A percentile compares a stretch with the other conserved stretches of the same genome.
These are phyloP conservation scores for Termitomyces sp. DNA, from an alignment of 768 basidiomycete species.

Conservation along the genomic window DNA sequence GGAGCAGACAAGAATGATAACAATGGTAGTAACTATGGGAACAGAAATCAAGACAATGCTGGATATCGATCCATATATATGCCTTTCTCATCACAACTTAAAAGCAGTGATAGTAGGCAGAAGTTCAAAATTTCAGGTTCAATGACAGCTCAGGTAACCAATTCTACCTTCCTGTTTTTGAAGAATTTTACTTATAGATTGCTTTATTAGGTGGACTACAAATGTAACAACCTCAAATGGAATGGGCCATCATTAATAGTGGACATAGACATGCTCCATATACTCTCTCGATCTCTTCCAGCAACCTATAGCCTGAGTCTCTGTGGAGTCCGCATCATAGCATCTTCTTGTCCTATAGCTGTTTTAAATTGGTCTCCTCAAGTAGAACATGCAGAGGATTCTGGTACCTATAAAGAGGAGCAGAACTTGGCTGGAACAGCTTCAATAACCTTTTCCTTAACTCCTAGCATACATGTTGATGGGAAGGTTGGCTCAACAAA, in stretches of 20 bases:
- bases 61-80: neutral
- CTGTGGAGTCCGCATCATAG: neutral
- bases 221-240: neutral
- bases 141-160: neutral
- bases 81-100: neutral
- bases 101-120: neutral
- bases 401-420: neutral
- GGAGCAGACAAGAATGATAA: neutral
- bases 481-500: neutral
- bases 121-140: neutral
- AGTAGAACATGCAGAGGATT: neutral
- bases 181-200: too few relatives aligned
- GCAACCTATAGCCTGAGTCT: neutral
- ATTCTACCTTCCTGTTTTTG: too few relatives aligned
- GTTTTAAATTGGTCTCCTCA: neutral
- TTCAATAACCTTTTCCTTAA: neutral
- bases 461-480: neutral
- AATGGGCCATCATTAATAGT: neutral
- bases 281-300: too few relatives aligned
- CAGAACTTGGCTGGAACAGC: neutral
- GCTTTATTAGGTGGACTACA: too few relatives aligned
- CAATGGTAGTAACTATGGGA: too few relatives aligned
- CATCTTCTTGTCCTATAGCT: neutral
- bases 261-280: neutral
- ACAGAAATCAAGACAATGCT: too few relatives aligned